phyloP scores from a whole-genome alignment of 1,139 yeast genomes.

The Hemisphaericaspora lyxosophila region DNA sequence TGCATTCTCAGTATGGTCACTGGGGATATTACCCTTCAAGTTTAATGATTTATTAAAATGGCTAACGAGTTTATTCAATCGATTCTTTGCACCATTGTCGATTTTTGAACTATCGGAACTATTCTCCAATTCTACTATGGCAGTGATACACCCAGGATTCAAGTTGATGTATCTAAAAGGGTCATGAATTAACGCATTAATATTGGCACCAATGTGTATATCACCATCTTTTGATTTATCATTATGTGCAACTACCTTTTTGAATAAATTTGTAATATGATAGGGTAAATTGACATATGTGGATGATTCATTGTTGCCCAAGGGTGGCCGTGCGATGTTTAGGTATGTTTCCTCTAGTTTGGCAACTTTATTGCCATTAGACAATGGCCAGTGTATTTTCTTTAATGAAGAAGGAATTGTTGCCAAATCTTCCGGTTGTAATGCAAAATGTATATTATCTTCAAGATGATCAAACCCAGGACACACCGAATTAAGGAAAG shows the following conservation, averaged over 20 bases:
- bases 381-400: constrained; percentile 36
- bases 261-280: constrained; percentile 37
- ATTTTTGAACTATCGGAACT: not conserved
- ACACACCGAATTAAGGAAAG: constrained; percentile 38
- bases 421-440: constrained; percentile 18
- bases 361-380: constrained; percentile 18
- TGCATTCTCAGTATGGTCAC: constrained; percentile 1
- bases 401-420: constrained; percentile 13
- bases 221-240: constrained; percentile 45
- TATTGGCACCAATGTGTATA: constrained; percentile 54
- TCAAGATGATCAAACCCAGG: constrained; percentile 39
- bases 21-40: constrained; percentile 8
- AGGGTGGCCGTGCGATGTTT: constrained; percentile 41
- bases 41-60: constrained; percentile 35
- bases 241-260: constrained; percentile 25
- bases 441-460: constrained; percentile 33
- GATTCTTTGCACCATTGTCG: constrained; percentile 18
- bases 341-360: constrained; percentile 30
- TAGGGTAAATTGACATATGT: constrained; percentile 45
- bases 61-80: constrained; percentile 35
- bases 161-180: constrained; percentile 51
- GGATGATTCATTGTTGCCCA: constrained; percentile 33
- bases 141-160: constrained; percentile 54
- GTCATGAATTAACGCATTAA: constrained; percentile 54
- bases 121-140: constrained; percentile 20